Evolutionary conservation across 177 flowering plant genomes (phyloP).

Genomic region (Tripterygium wilfordii): DNA sequence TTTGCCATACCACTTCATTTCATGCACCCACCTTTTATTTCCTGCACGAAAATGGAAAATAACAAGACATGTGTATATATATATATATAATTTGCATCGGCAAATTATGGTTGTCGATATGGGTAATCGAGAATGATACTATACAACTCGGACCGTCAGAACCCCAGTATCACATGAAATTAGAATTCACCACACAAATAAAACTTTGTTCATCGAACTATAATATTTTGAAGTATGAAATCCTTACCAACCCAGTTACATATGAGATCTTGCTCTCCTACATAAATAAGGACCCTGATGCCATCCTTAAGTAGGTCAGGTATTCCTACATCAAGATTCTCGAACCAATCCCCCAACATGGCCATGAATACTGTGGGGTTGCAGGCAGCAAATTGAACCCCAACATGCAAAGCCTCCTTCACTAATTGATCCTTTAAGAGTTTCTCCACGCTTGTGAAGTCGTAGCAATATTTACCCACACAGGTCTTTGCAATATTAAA

Average conservation of each 20-base stretch:
- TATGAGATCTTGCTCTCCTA: constrained; percentile 65
- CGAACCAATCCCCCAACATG: constrained; percentile 70
- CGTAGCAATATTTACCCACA: no score
- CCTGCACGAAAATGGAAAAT: no score
- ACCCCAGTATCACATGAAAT: no score
- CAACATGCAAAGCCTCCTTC: constrained; percentile 53
- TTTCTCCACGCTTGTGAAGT: no score
- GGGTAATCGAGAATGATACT: no score
- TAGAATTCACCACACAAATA: no score
- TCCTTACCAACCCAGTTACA: constrained; percentile 77
- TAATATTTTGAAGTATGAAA: not conserved
- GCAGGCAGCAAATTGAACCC: constrained; percentile 62
- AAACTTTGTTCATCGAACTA: no score
- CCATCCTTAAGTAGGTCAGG: constrained; percentile 66
- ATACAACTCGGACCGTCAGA: no score
- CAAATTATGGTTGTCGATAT: no score
- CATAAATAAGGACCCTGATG: constrained; percentile 48
- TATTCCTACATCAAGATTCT: constrained; percentile 56
- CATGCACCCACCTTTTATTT: constrained; percentile 73
- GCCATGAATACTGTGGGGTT: constrained; percentile 49
- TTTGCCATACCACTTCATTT: constrained; percentile 83
- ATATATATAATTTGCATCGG: no score
- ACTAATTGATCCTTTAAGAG: constrained; percentile 45
- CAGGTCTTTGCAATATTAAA: no score
- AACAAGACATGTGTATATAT: not conserved